phyloP scores from a whole-genome alignment of 2,329 filamentous ascomycete species.

The Cercospora sp. region DNA sequence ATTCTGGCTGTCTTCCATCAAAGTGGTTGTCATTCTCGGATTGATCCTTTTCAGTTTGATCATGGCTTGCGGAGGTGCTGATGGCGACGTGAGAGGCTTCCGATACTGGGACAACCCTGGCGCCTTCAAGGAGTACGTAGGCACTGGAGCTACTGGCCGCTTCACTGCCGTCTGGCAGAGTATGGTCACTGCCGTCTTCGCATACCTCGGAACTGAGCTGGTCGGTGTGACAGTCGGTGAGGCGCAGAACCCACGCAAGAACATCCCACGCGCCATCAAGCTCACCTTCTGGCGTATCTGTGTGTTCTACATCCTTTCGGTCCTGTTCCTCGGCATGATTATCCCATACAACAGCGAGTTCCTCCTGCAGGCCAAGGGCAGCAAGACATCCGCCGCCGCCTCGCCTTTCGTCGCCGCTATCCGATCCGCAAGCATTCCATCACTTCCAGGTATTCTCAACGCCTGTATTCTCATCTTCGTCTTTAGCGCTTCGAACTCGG shows the following conservation, averaged over 20 bases:
- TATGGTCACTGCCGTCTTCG: slow-evolving; percentile 75
- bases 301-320: slow-evolving; percentile 74
- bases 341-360: slow-evolving; percentile 68
- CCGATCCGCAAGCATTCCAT: slow-evolving; percentile 60
- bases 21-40: slow-evolving; percentile 49
- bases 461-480: slow-evolving; percentile 73
- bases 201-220: slow-evolving; percentile 74
- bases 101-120: slow-evolving; percentile 47
- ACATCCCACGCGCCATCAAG: slow-evolving; percentile 74
- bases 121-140: slow-evolving; percentile 46
- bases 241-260: slow-evolving; percentile 73
- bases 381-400: slow-evolving; percentile 52
- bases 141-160: slow-evolving; percentile 39
- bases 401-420: slow-evolving; percentile 78
- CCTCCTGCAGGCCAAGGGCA: slow-evolving; percentile 59
- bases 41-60: slow-evolving; percentile 46
- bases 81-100: slow-evolving; percentile 43
- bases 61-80: slow-evolving; percentile 35
- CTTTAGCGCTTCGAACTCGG: slow-evolving; percentile 74
- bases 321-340: slow-evolving; percentile 73
- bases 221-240: slow-evolving; percentile 73
- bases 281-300: slow-evolving; percentile 80
- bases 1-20: slow-evolving; percentile 52
- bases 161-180: slow-evolving; percentile 47
- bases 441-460: slow-evolving; percentile 68